Conservation (phyloP, 495 filamentous ascomycete species). For the Lophium mytilinum region DNA sequence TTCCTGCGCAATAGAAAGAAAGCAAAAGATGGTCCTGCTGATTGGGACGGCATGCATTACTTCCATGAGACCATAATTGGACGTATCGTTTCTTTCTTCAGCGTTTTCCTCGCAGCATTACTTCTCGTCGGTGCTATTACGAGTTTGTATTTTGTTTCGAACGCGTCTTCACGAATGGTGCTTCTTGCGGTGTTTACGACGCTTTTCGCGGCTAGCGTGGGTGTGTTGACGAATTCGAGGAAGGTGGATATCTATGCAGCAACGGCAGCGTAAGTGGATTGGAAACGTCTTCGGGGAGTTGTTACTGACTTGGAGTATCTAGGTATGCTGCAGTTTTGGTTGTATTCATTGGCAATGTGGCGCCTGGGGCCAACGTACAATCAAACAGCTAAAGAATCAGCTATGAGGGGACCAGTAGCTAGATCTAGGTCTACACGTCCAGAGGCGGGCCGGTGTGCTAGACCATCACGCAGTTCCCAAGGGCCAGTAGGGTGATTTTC, state of each 20-base stretch:
- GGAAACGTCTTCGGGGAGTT: neutral
- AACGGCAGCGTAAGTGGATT: slow-evolving; percentile 16
- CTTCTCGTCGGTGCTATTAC: slow-evolving; percentile 19
- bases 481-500: neutral
- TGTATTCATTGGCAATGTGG: slow-evolving; percentile 3
- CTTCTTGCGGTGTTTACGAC: slow-evolving; percentile 17
- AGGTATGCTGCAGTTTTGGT: slow-evolving; percentile 8
- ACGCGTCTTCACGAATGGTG: neutral
- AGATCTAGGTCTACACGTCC: neutral
- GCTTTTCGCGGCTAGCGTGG: slow-evolving; percentile 11
- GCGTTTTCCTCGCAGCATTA: slow-evolving; percentile 8
- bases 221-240: slow-evolving; percentile 17
- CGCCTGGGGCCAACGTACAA: neutral
- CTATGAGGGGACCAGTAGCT: neutral
- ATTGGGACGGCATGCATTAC: slow-evolving; percentile 14
- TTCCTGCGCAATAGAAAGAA: slow-evolving; percentile 4
- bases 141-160: slow-evolving; percentile 16
- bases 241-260: slow-evolving; percentile 21
- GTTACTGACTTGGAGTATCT: neutral
- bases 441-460: neutral
- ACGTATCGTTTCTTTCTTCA: slow-evolving; percentile 10
- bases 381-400: neutral
- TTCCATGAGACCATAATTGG: slow-evolving; percentile 6
- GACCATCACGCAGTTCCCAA: neutral
- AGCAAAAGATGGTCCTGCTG: neutral